Evolutionary conservation across 2,329 filamentous ascomycete species (phyloP).

Genomic region (Graphiopsis chlorocephala): DNA sequence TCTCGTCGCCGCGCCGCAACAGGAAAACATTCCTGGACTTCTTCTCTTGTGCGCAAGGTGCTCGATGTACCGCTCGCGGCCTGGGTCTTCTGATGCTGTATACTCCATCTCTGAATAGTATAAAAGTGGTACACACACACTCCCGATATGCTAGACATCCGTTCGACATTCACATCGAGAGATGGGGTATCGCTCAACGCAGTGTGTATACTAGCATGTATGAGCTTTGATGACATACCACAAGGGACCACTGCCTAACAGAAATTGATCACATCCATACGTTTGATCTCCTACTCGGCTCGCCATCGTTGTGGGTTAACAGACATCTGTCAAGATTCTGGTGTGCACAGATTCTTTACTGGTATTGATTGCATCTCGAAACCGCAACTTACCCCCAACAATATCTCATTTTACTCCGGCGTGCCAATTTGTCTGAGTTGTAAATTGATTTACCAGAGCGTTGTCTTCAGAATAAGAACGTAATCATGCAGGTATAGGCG

Average conservation of each 20-base stretch:
- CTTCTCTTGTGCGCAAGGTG: not conserved
- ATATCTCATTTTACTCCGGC: not conserved
- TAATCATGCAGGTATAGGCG: not conserved
- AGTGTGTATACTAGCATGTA: not conserved
- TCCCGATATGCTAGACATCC: no score
- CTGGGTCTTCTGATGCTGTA: not conserved
- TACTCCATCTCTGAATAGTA: not conserved
- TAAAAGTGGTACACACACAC: not conserved
- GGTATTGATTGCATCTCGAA: not conserved
- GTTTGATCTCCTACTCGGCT: not conserved
- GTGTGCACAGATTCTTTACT: not conserved
- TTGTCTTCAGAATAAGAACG: conserved; percentile 1
- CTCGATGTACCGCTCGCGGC: not conserved
- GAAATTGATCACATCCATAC: not conserved
- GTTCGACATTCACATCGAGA: not conserved
- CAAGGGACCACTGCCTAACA: not conserved
- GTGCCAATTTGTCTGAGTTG: not conserved
- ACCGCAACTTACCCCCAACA: not conserved
- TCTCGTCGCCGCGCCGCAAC: not conserved
- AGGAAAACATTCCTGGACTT: not conserved
- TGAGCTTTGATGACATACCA: not conserved
- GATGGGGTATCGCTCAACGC: not conserved
- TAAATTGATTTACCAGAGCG: not conserved
- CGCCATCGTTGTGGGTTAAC: not conserved
- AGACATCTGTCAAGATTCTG: not conserved